Conservation (phyloP, 495 filamentous ascomycete species). For the Delitschia confertaspora region DNA sequence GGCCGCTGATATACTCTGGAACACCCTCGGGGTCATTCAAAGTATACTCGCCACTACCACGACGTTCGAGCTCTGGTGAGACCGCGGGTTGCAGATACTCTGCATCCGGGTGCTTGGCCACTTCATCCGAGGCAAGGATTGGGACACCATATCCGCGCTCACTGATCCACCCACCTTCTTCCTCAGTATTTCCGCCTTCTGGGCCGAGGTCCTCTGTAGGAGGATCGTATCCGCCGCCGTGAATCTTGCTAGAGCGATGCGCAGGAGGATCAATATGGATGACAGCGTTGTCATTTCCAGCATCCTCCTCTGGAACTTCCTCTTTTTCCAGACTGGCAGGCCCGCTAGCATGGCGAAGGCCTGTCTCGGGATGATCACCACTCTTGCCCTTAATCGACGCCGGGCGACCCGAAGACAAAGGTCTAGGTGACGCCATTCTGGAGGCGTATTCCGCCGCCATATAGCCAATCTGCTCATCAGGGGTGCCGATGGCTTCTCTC, state of each 20-base stretch:
- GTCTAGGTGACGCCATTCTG: conserved; percentile 56
- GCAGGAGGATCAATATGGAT: conserved; percentile 74
- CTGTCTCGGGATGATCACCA: conserved; percentile 45
- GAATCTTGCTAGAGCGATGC: conserved; percentile 52
- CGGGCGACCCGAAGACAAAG: conserved; percentile 39
- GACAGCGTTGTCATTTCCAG: no score
- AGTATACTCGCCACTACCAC: conserved; percentile 51
- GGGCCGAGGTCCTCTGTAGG: conserved; percentile 39
- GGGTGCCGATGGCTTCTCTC: conserved; percentile 32
- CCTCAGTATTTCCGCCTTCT: conserved; percentile 41
- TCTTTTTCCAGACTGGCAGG: conserved; percentile 45
- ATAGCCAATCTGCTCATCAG: conserved; percentile 59
- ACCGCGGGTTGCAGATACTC: conserved; percentile 64
- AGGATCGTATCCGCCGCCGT: conserved; percentile 41
- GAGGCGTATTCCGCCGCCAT: conserved; percentile 72
- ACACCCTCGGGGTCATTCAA: conserved; percentile 33
- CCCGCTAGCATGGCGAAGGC: conserved; percentile 47
- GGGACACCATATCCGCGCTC: conserved; percentile 55
- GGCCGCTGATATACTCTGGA: conserved; percentile 39
- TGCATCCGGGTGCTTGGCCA: conserved; percentile 63
- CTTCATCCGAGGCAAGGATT: conserved; percentile 86
- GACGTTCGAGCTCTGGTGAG: conserved; percentile 52
- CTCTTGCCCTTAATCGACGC: conserved; percentile 36
- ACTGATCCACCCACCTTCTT: conserved; percentile 42
- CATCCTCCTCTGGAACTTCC: no score